Conservation (phyloP, 2,329 filamentous ascomycete genomes). For the Fusarium veterinarium region DNA sequence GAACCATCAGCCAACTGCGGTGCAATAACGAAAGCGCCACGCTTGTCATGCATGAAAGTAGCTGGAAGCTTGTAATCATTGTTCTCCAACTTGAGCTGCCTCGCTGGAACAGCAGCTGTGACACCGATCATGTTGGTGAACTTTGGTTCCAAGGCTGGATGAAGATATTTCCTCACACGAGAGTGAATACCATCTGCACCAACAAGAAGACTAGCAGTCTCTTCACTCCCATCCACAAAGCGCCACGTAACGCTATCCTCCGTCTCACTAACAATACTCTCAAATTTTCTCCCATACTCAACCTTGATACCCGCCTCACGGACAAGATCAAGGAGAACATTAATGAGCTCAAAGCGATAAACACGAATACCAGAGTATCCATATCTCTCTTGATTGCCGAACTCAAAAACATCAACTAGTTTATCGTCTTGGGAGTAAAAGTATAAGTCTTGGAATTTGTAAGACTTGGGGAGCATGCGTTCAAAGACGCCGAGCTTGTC, state of each 20-base stretch:
- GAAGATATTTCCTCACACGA: slow-evolving; percentile 62
- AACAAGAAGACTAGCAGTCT: slow-evolving; percentile 58
- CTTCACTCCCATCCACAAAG: slow-evolving; percentile 59
- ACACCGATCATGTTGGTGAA: slow-evolving; percentile 62
- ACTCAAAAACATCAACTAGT: slow-evolving; percentile 57
- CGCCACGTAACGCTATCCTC: slow-evolving; percentile 56
- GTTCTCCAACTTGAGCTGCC: slow-evolving; percentile 50
- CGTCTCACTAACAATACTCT: slow-evolving; percentile 54
- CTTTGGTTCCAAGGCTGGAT: slow-evolving; percentile 59
- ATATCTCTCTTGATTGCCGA: slow-evolving; percentile 60
- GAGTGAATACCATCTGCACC: slow-evolving; percentile 72
- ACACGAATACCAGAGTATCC: slow-evolving; percentile 66
- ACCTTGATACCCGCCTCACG: slow-evolving; percentile 55
- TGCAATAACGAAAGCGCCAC: slow-evolving; percentile 62
- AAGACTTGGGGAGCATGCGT: slow-evolving; percentile 57
- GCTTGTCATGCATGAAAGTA: slow-evolving; percentile 54
- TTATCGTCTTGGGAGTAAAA: slow-evolving; percentile 54
- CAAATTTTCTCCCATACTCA: slow-evolving; percentile 61
- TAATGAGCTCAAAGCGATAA: slow-evolving; percentile 63
- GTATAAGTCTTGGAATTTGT: slow-evolving; percentile 62
- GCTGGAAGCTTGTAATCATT: slow-evolving; percentile 55
- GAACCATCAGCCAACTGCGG: slow-evolving; percentile 61
- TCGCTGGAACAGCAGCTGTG: slow-evolving; percentile 49
- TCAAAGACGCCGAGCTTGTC: slow-evolving; percentile 62
- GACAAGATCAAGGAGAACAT: slow-evolving; percentile 58